Conservation (phyloP, 192 early-diverging fungal species). For the Coemansia interrupta region DNA sequence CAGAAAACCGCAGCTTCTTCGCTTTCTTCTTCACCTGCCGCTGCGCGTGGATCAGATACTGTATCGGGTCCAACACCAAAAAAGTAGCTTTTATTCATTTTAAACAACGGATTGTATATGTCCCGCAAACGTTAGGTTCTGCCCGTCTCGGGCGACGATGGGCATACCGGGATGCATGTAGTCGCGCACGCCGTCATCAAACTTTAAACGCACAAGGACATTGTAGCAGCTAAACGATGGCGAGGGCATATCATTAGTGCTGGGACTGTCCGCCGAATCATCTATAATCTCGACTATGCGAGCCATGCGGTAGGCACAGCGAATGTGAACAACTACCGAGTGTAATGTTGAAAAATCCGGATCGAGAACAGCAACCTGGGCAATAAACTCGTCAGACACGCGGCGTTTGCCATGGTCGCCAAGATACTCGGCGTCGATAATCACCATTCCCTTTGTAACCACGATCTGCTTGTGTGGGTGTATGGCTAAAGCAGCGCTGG, state of each 20-base stretch:
- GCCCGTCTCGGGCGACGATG: conserved; percentile 43
- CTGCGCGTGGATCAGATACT: too few relatives aligned
- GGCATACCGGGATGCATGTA: conserved; percentile 35
- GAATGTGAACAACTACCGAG: conserved; percentile 36
- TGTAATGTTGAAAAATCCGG: conserved; percentile 13
- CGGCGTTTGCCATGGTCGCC: conserved; percentile 4
- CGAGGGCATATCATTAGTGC: not conserved
- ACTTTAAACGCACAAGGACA: conserved; percentile 24
- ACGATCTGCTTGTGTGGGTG: conserved; percentile 25
- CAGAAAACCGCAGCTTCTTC: not conserved
- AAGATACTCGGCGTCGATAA: conserved; percentile 37
- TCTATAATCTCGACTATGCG: conserved; percentile 23
- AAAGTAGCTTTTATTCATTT: not conserved
- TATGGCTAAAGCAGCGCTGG: conserved; percentile 74
- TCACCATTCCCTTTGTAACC: conserved; percentile 58
- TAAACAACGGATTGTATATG: conserved; percentile 14
- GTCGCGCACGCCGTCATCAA: conserved; percentile 28
- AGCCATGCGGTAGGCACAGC: conserved; percentile 37
- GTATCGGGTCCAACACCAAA: too few relatives aligned
- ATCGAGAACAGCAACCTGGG: conserved; percentile 24
- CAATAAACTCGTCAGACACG: conserved; percentile 31
- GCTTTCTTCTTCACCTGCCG: not conserved
- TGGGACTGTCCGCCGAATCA: not conserved
- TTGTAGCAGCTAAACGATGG: conserved; percentile 2
- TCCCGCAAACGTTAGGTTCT: conserved; percentile 38